Conservation (phyloP, 2,329 filamentous ascomycete genomes). For the Fusarium camptoceras region DNA sequence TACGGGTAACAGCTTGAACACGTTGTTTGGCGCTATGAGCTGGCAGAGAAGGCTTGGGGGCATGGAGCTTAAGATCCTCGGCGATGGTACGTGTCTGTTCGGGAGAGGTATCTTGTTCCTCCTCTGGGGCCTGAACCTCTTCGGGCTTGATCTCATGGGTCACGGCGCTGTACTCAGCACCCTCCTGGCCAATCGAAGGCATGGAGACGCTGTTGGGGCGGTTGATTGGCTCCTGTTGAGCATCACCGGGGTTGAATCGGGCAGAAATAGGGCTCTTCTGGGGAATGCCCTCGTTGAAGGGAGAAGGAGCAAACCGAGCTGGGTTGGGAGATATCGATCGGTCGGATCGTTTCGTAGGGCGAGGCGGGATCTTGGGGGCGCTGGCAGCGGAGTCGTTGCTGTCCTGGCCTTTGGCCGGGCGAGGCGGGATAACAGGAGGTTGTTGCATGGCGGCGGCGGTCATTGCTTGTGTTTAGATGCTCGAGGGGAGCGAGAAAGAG, state of each 20-base stretch:
- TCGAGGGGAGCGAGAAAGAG: conserved; percentile 31
- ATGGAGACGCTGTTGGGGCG: conserved; percentile 83
- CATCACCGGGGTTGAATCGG: conserved; percentile 52
- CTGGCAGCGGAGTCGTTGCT: conserved; percentile 52
- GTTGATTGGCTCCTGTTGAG: conserved; percentile 57
- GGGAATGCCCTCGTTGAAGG: conserved; percentile 78
- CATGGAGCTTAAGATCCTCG: conserved; percentile 86
- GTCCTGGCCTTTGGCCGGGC: conserved; percentile 64
- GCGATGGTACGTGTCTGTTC: conserved; percentile 82
- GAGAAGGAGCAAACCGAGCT: conserved; percentile 85
- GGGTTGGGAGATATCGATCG: conserved; percentile 82
- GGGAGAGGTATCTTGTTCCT: conserved; percentile 60
- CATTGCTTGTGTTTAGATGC: conserved; percentile 53
- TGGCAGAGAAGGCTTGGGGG: conserved; percentile 88
- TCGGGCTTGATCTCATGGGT: conserved; percentile 56
- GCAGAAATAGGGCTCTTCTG: conserved; percentile 58
- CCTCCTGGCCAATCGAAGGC: conserved; percentile 89
- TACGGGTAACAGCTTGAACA: conserved; percentile 86
- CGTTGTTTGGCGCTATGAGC: conserved; percentile 83
- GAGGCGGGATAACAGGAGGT: conserved; percentile 67
- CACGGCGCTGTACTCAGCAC: conserved; percentile 81
- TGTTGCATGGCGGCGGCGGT: conserved; percentile 62
- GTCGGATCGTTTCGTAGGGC: conserved; percentile 78
- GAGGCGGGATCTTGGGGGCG: conserved; percentile 79
- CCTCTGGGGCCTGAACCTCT: conserved; percentile 56